phyloP scores from a whole-genome alignment of 441 rosid genomes.

The Hura crepitans region DNA sequence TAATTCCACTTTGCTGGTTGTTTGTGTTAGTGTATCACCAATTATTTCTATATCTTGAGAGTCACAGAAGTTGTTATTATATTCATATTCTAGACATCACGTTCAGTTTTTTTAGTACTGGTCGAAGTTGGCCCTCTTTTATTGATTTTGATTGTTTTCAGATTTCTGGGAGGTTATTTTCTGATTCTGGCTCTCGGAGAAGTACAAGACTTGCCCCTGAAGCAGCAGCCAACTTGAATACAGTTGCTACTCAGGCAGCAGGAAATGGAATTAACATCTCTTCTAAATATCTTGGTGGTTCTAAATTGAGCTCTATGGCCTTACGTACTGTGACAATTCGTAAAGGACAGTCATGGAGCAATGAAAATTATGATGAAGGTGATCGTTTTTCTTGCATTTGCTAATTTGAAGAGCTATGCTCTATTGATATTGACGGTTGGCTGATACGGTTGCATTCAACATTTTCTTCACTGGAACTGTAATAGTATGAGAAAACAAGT shows the following conservation, averaged over 20 bases:
- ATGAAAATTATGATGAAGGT: conserved; percentile 92
- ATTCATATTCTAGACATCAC: not conserved
- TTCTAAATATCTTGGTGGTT: conserved; percentile 77
- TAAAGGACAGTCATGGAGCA: conserved; percentile 81
- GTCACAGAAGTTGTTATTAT: not conserved
- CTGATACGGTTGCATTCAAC: not conserved
- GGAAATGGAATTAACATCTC: conserved; percentile 72
- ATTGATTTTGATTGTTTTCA: conserved; percentile 26
- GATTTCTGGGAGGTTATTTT: conserved; percentile 95
- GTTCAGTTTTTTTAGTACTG: not conserved
- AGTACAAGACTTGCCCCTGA: conserved; percentile 78
- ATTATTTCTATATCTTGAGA: not conserved
- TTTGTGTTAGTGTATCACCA: not conserved
- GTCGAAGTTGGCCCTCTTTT: not conserved
- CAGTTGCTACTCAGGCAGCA: conserved; percentile 41
- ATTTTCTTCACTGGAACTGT: not conserved
- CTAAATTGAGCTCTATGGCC: conserved; percentile 69
- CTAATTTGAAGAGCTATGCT: not conserved
- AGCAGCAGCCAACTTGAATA: conserved; percentile 51
- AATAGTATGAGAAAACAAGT: not conserved
- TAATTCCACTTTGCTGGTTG: not conserved
- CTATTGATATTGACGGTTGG: not conserved
- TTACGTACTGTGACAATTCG: conserved; percentile 80
- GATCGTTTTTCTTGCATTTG: conserved; percentile 23
- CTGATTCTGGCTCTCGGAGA: conserved; percentile 91